A percentile compares a stretch with the other conserved stretches of the same genome.
Conservation (phyloP, 2,329 filamentous ascomycete genomes). For the Claviceps spartinae region DNA sequence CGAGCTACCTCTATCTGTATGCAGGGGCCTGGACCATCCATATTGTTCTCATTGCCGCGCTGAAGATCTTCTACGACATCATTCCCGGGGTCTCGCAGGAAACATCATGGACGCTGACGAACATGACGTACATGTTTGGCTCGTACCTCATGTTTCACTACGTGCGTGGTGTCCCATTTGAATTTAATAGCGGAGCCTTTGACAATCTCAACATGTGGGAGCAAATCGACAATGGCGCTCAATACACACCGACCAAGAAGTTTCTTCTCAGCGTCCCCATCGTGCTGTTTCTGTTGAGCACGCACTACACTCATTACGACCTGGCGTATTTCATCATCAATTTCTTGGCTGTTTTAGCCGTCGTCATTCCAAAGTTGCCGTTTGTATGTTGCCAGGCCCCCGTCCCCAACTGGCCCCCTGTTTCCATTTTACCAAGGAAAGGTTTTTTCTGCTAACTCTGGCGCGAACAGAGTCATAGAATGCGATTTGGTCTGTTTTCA, state of each 20-base stretch:
- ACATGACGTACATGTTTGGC: constrained; percentile 97
- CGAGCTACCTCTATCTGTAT: neutral
- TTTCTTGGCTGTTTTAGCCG: constrained; percentile 78
- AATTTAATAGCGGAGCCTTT: constrained; percentile 96
- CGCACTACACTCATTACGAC: constrained; percentile 98
- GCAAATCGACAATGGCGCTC: constrained; percentile 97
- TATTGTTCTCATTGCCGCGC: constrained; percentile 74
- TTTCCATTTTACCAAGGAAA: neutral
- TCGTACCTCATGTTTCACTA: constrained; percentile 99
- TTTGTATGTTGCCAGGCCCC: constrained; percentile 49
- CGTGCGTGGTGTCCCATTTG: constrained; percentile 93
- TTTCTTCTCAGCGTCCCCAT: constrained; percentile 93
- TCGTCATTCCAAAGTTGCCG: constrained; percentile 92
- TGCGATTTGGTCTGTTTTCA: constrained; percentile 64
- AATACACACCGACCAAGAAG: constrained; percentile 98
- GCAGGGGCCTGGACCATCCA: constrained; percentile 96
- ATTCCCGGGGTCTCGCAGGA: constrained; percentile 94
- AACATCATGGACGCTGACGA: constrained; percentile 96
- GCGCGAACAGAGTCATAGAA: constrained; percentile 52
- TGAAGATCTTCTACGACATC: constrained; percentile 96
- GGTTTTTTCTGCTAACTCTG: constrained; percentile 11
- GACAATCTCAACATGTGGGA: constrained; percentile 99
- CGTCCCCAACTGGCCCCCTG: neutral
- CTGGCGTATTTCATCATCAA: constrained; percentile 95
- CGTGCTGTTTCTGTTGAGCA: constrained; percentile 87